Conservation (phyloP, 768 basidiomycete genomes). For the Suillus hirtellus region DNA sequence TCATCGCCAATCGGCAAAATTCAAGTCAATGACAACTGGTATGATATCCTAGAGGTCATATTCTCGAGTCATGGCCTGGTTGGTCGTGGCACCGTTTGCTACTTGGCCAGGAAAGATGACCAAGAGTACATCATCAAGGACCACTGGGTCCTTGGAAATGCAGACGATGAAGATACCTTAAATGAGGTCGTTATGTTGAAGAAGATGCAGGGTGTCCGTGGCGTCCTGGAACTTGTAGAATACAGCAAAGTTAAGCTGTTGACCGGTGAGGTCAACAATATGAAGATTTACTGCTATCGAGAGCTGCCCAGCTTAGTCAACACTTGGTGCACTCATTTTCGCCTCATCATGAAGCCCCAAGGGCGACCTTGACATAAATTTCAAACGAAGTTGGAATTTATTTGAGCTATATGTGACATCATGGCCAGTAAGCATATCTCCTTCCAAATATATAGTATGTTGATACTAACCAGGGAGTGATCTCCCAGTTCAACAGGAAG, state of each 20-base stretch:
- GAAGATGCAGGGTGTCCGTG: slow-evolving; percentile 7
- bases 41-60: background rate
- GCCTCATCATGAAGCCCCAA: background rate
- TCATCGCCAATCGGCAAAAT: background rate
- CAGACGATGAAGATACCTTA: background rate
- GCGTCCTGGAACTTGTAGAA: slow-evolving; percentile 5
- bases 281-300: background rate
- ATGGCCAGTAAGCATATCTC: background rate
- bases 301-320: background rate
- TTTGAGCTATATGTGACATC: background rate
- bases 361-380: background rate
- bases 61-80: background rate
- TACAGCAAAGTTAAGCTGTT: background rate
- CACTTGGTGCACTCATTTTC: background rate
- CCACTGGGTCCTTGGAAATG: slow-evolving; percentile 7
- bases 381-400: background rate
- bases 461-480: background rate
- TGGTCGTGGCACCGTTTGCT: background rate
- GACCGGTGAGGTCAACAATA: background rate
- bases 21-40: background rate
- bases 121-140: slow-evolving; percentile 10
- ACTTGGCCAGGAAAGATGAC: background rate
- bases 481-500: background rate
- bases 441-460: too few species aligned
- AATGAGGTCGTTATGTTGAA: slow-evolving; percentile 11